Conservation (phyloP, 2,329 filamentous ascomycete genomes). For the Fusarium anguioides region DNA sequence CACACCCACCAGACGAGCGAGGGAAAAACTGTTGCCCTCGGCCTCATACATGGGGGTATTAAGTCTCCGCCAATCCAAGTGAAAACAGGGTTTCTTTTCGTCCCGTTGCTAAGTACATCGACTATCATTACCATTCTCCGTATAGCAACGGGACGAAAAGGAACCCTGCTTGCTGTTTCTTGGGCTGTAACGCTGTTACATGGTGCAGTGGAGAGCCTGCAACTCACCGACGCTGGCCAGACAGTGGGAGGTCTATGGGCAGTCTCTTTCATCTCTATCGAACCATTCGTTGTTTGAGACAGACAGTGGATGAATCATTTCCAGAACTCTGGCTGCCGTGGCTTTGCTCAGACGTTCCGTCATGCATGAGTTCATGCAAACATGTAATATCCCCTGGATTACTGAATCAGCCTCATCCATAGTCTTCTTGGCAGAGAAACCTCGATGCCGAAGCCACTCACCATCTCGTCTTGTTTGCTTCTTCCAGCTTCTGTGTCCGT, state of each 20-base stretch:
- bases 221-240: neutral
- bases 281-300: slow-evolving; percentile 1
- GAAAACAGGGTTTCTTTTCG: slow-evolving; percentile 8
- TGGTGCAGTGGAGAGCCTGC: slow-evolving; percentile 15
- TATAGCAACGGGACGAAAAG: neutral
- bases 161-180: slow-evolving; percentile 13
- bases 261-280: neutral
- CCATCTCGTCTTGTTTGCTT: neutral
- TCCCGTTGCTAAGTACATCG: slow-evolving; percentile 7
- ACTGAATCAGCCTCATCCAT: slow-evolving; percentile 1
- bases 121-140: slow-evolving; percentile 24
- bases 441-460: slow-evolving; percentile 4
- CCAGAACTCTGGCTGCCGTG: slow-evolving; percentile 2
- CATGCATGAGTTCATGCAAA: neutral
- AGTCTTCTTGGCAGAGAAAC: neutral
- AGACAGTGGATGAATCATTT: neutral
- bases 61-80: slow-evolving; percentile 14
- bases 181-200: slow-evolving; percentile 5
- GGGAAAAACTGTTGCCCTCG: slow-evolving; percentile 7
- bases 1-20: neutral
- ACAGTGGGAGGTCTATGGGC: neutral
- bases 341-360: neutral
- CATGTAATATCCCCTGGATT: neutral
- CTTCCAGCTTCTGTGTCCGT: slow-evolving; percentile 1
- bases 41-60: slow-evolving; percentile 7